phyloP scores from a whole-genome alignment of 257 asterid genomes.

The Thymus mandschuricus region DNA sequence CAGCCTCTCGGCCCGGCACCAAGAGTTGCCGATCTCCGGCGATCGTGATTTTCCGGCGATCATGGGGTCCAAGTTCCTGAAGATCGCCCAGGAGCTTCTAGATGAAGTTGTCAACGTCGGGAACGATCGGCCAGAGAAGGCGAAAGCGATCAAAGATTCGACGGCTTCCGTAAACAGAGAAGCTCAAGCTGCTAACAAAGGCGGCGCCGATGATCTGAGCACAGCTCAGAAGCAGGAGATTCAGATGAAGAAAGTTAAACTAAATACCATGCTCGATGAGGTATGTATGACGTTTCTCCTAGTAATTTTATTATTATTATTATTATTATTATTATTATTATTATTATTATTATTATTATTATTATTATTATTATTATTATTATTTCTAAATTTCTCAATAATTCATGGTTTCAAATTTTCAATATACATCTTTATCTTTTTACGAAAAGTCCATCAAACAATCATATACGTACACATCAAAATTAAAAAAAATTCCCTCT shows the following conservation, averaged over 20 bases:
- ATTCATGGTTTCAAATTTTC: too few relatives aligned
- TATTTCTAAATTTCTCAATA: too few relatives aligned
- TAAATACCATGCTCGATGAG: constrained; percentile 74
- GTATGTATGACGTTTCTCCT: constrained; percentile 32
- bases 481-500: too few relatives aligned
- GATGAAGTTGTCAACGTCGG: constrained; percentile 69
- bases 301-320: too few relatives aligned
- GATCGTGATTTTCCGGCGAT: constrained; percentile 38
- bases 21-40: neutral
- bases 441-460: too few relatives aligned
- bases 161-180: too few relatives aligned
- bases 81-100: constrained; percentile 64
- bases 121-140: constrained; percentile 20
- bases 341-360: too few relatives aligned
- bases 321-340: too few relatives aligned
- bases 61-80: constrained; percentile 63
- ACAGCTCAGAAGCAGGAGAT: constrained; percentile 75
- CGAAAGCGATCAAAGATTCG: constrained; percentile 34
- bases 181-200: constrained; percentile 6
- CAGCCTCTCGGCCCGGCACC: constrained; percentile 57
- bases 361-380: too few relatives aligned
- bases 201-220: constrained; percentile 41
- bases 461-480: too few relatives aligned
- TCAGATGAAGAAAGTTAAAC: constrained; percentile 81
- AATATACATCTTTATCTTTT: too few relatives aligned